These are phyloP conservation scores for Apiospora rasikravindrae DNA, from an alignment of 2,329 filamentous ascomycete genomes.

Conservation along the genomic window DNA sequence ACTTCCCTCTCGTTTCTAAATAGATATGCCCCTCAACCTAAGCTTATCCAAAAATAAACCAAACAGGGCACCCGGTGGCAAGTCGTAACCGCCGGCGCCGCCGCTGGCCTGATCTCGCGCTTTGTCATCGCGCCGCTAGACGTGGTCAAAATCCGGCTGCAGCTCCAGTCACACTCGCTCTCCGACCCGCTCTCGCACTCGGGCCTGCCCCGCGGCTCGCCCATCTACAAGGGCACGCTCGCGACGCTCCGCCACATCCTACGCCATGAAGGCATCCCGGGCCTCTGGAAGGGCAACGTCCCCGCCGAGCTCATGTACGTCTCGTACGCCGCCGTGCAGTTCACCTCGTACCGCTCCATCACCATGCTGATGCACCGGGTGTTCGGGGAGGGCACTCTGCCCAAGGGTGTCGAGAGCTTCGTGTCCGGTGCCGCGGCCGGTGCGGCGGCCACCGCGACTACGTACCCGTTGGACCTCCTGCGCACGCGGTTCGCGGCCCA, in stretches of 20 bases:
- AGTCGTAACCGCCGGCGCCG: conserved; percentile 60
- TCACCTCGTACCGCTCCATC: conserved; percentile 81
- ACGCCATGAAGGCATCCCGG: conserved; percentile 79
- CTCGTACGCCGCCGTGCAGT: conserved; percentile 87
- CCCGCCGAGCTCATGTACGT: conserved; percentile 95
- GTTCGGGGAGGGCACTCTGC: conserved; percentile 53
- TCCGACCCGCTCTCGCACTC: conserved; percentile 71
- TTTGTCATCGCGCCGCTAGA: conserved; percentile 96
- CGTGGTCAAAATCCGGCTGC: conserved; percentile 96
- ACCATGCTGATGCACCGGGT: conserved; percentile 69
- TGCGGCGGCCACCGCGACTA: conserved; percentile 78
- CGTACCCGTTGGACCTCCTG: conserved; percentile 92
- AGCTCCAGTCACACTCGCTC: conserved; percentile 87
- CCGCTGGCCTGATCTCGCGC: conserved; percentile 85
- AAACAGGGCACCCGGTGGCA: conserved; percentile 60
- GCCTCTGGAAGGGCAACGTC: conserved; percentile 97
- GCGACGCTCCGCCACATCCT: conserved; percentile 79
- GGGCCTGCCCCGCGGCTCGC: conserved; percentile 48
- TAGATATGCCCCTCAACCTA: not conserved
- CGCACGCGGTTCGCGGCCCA: conserved; percentile 97
- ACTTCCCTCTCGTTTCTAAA: conserved; percentile 9
- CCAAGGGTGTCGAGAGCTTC: conserved; percentile 77
- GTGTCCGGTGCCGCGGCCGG: conserved; percentile 83
- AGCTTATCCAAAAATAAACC: conserved; percentile 9
- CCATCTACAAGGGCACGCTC: conserved; percentile 75